Base-by-base conservation (phyloP, 2,329 filamentous ascomycete species). In the Boeremia lycopersici region DNA sequence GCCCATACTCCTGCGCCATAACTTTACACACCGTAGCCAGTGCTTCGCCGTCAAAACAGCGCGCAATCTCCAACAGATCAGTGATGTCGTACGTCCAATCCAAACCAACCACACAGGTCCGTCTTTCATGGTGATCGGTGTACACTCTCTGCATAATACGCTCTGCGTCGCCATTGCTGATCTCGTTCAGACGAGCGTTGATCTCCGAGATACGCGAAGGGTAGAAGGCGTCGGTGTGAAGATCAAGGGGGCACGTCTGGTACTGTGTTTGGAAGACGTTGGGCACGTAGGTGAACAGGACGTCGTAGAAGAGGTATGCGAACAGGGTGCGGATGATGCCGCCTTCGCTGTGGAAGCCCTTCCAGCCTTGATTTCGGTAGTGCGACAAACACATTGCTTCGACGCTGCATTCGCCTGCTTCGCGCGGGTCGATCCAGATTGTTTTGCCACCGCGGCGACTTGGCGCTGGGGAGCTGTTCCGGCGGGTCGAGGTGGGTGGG, bases 181-280 rank as follows among this genome's bases (percentile, higher is more conserved):
- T 93, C 64, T 93, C 88, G 4, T 90, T 91, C 2, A 98, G 81
- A 1, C 93, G 86, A 59, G 87, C 86, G 70, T 96, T 96, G 71
- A 98, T 95, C 77, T 96, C 93, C 4, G 89, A 91, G 31, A 89
- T 86, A n/a, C 95, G 85, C 1, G 88, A 86, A 0, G 90, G 85
- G 70, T 91, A 98, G 78, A 99, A 99, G 2, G 89, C 87, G 72
- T 99, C 95, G 0, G 93, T 96, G 71, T 96, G 89, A 6, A 99
- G 79, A 73, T 99, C 95, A 3, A 99, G 79, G 1, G 95, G 95
- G 68, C 91, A 96, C 0, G 91, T 96, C 75, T 99, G 95, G 72
- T 91, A 99, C 1, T 89, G 86, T 6, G 95, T 99, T 73, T 98
- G 93, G 74, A 99, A 99, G 50, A 99, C 93, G 65, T 98, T 96